phyloP scores from a whole-genome alignment of 768 basidiomycete genomes.

The Ephemerocybe angulata region DNA sequence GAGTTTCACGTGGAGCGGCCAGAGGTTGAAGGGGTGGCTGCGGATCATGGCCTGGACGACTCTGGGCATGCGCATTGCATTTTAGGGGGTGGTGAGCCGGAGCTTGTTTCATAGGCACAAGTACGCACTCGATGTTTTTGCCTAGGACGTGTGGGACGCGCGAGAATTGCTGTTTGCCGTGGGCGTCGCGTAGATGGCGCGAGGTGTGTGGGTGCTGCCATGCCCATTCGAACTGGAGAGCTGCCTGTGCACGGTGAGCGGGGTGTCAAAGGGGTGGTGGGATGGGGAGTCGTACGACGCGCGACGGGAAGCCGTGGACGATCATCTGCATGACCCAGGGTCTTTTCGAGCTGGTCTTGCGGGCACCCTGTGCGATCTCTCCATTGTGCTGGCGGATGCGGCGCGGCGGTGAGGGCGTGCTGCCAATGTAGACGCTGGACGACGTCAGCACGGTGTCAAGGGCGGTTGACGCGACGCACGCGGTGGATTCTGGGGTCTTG shows the following conservation, averaged over 20 bases:
- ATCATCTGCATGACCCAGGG: conserved; percentile 88
- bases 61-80: conserved; percentile 26
- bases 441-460: conserved; percentile 6
- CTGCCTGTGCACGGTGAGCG: conserved; percentile 40
- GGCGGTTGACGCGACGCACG: conserved; percentile 22
- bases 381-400: conserved; percentile 81
- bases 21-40: conserved; percentile 61
- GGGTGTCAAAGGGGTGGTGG: not conserved
- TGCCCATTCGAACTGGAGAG: conserved; percentile 79
- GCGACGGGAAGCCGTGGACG: conserved; percentile 79
- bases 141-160: conserved; percentile 34
- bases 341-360: conserved; percentile 54
- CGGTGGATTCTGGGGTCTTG: conserved; percentile 46
- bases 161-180: conserved; percentile 38
- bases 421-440: conserved; percentile 70
- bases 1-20: conserved; percentile 73
- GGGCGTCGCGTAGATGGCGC: conserved; percentile 52
- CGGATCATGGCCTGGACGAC: conserved; percentile 62
- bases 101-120: not conserved
- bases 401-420: conserved; percentile 63
- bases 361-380: conserved; percentile 65
- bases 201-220: conserved; percentile 79
- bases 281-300: conserved; percentile 18
- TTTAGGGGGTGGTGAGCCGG: not conserved
- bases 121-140: conserved; percentile 46